phyloP scores from a whole-genome alignment of 768 basidiomycete genomes.

The Pleurotus cornucopiae region DNA sequence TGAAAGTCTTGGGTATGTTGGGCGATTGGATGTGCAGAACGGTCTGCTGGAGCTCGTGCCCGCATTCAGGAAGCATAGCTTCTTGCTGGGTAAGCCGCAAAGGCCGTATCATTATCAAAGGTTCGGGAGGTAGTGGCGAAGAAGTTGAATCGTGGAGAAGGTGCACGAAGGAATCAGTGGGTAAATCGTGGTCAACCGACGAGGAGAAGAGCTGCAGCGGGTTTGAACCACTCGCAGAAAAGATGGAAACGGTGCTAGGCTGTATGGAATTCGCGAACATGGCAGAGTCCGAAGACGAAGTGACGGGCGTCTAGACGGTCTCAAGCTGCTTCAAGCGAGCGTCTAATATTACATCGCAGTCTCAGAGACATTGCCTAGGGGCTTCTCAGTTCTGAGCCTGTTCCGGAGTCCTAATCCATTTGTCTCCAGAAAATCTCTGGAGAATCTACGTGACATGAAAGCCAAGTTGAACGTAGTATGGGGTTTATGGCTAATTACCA shows the following conservation, averaged over 20 bases:
- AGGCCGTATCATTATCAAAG: constrained; percentile 44
- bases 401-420: too few species aligned
- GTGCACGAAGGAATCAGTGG: constrained; percentile 61
- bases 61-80: constrained; percentile 14
- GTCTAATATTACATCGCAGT: too few species aligned
- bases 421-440: too few species aligned
- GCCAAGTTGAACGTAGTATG: too few species aligned
- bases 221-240: constrained; percentile 67
- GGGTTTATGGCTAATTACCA: too few species aligned
- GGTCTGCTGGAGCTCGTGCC: constrained; percentile 50
- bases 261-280: constrained; percentile 63
- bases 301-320: too few species aligned
- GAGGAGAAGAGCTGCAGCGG: constrained; percentile 54
- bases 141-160: constrained; percentile 58
- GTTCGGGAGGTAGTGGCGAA: constrained; percentile 42
- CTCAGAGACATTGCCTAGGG: too few species aligned
- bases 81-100: constrained; percentile 17
- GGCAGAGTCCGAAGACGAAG: too few species aligned
- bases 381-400: too few species aligned
- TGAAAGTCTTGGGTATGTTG: constrained; percentile 60
- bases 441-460: too few species aligned
- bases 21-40: constrained; percentile 82
- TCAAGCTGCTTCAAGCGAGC: too few species aligned
- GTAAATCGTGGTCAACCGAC: constrained; percentile 43
- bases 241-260: constrained; percentile 61